Conservation (phyloP, 768 basidiomycete genomes). For the Podaxis rugospora region DNA sequence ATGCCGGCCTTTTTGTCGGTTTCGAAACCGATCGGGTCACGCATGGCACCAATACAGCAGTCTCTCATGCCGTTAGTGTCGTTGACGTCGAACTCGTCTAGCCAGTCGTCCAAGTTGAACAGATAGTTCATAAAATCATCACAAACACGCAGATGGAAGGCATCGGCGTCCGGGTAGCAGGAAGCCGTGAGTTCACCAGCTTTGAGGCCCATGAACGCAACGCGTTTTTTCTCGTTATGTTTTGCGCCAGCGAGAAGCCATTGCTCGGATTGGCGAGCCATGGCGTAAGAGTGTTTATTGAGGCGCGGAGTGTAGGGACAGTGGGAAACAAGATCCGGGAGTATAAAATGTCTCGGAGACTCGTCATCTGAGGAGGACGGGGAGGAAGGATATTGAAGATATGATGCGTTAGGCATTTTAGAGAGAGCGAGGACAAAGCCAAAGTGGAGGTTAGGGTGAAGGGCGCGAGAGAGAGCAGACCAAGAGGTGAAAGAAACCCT, state of each 20-base stretch:
- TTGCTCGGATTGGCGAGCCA: constrained; percentile 40
- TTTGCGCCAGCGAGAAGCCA: constrained; percentile 45
- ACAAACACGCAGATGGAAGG: constrained; percentile 57
- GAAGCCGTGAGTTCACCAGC: constrained; percentile 63
- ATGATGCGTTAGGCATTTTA: neutral
- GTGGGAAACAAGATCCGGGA: constrained; percentile 51
- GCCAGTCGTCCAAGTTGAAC: constrained; percentile 40
- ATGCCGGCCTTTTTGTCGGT: constrained; percentile 20
- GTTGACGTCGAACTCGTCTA: constrained; percentile 18
- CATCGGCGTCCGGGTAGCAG: constrained; percentile 53
- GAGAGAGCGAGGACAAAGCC: neutral
- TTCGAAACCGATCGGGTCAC: constrained; percentile 15
- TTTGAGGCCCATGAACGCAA: constrained; percentile 52
- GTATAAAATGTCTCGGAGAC: constrained; percentile 34
- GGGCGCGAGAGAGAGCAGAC: neutral
- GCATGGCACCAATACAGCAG: constrained; percentile 20
- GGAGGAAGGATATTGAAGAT: neutral
- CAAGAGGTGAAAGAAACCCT: neutral
- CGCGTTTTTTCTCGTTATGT: constrained; percentile 35
- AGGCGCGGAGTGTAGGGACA: constrained; percentile 42
- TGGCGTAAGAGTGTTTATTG: constrained; percentile 36
- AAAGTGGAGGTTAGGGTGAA: neutral
- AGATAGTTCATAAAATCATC: constrained; percentile 66
- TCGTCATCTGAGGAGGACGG: neutral
- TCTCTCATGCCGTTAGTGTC: constrained; percentile 17